A percentile compares a stretch with the other conserved stretches of the same genome.
These are phyloP conservation scores for Jaenimonas drosophilae DNA, from an alignment of 208 protist species.

Conservation along the genomic window DNA sequence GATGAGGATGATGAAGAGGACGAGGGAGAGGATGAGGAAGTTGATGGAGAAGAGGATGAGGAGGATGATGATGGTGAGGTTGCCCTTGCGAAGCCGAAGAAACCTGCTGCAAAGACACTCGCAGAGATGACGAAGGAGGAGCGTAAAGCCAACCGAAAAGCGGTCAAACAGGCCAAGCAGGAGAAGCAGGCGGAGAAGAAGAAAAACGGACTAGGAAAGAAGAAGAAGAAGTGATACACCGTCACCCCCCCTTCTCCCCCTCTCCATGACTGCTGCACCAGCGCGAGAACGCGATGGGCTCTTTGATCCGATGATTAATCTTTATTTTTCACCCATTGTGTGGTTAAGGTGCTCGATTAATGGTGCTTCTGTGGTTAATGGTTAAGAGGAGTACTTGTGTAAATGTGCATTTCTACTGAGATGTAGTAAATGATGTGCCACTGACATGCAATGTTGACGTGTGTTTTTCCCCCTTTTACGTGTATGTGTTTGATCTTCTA, in stretches of 20 bases:
- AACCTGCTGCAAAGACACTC: conserved; percentile 17
- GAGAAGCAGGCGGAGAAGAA: conserved; percentile 71
- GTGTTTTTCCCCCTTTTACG: too few species aligned
- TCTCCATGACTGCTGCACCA: too few species aligned
- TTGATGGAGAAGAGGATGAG: conserved; percentile 10
- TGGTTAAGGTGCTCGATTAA: background rate
- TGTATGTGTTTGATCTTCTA: too few species aligned
- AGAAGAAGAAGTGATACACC: conserved; percentile 29
- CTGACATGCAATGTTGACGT: background rate
- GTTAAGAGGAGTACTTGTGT: background rate
- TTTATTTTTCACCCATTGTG: background rate
- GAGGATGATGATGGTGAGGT: conserved; percentile 16
- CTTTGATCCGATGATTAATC: too few species aligned
- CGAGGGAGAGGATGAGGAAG: conserved; percentile 5
- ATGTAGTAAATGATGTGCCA: too few species aligned
- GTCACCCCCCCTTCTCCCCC: background rate
- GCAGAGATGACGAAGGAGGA: conserved; percentile 82
- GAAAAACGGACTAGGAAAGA: conserved; percentile 26
- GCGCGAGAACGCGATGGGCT: too few species aligned
- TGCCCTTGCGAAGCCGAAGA: conserved; percentile 4
- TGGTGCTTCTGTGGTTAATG: background rate
- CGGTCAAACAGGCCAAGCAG: conserved; percentile 73
- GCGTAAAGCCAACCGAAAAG: conserved; percentile 60
- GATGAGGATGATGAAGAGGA: conserved; percentile 5
- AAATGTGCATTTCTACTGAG: background rate